Evolutionary conservation across 2,329 filamentous ascomycete species (phyloP).

Genomic region (Neophaeococcomyces aloes): DNA sequence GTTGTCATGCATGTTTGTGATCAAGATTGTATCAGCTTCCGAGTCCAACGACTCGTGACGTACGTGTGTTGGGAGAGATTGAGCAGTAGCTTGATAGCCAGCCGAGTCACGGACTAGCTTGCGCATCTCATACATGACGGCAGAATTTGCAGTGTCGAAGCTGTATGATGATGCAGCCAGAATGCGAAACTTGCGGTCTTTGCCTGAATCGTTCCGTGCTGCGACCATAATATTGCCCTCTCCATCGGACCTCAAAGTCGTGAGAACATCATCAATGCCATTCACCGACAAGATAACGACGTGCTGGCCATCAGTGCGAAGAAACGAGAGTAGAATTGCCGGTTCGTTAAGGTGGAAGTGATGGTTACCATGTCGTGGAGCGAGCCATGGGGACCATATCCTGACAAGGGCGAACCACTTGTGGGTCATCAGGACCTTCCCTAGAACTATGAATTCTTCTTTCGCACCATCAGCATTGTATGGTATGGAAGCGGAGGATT

Average conservation of each 20-base stretch:
- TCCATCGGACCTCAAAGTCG: slow-evolving; percentile 55
- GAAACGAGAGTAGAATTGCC: slow-evolving; percentile 66
- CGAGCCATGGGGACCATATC: slow-evolving; percentile 68
- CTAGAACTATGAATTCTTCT: slow-evolving; percentile 34
- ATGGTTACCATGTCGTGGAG: slow-evolving; percentile 68
- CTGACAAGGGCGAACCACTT: slow-evolving; percentile 77
- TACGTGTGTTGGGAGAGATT: slow-evolving; percentile 14
- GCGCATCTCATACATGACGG: slow-evolving; percentile 80
- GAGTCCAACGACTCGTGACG: slow-evolving; percentile 30
- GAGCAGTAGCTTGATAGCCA: slow-evolving; percentile 21
- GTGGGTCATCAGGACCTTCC: slow-evolving; percentile 42
- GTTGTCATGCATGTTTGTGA: slow-evolving; percentile 36
- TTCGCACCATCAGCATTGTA: slow-evolving; percentile 51
- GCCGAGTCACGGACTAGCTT: slow-evolving; percentile 41
- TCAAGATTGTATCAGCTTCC: slow-evolving; percentile 33
- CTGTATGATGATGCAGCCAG: slow-evolving; percentile 60
- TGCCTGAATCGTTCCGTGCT: slow-evolving; percentile 58
- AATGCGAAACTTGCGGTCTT: slow-evolving; percentile 48
- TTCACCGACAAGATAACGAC: slow-evolving; percentile 70
- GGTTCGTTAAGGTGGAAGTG: slow-evolving; percentile 63
- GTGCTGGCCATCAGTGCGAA: slow-evolving; percentile 60
- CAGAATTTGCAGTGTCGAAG: slow-evolving; percentile 66
- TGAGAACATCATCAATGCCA: slow-evolving; percentile 59
- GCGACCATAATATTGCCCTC: slow-evolving; percentile 58
- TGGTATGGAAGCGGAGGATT: slow-evolving; percentile 30